Base-by-base conservation (phyloP, 108 stramenopile species). In the Nannochloropsis salina region DNA sequence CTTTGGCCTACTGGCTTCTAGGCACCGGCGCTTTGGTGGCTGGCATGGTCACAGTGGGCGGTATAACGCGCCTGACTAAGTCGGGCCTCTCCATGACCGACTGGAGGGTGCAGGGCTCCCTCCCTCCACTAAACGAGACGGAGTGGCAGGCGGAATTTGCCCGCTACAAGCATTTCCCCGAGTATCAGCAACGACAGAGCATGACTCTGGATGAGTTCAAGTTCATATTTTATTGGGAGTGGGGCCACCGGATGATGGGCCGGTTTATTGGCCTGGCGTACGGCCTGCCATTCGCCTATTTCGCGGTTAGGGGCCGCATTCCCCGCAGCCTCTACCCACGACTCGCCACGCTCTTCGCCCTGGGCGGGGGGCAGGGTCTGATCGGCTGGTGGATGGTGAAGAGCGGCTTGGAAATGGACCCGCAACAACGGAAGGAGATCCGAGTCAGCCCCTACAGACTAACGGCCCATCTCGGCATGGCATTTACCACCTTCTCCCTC, bases 321-420 rank as follows among this genome's bases (percentile, higher is more conserved):
- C 97, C 97, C 0, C 45, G 85, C 12, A 94, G 95, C 42, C 96
- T 96, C 86, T 93, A 95, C 86, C 89, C 90, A 8, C 90, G 94
- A 41, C 92, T 97, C 84, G 93, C 93, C 8, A 92, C 92, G 42
- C 89, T 98, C 42, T 91, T 96, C 81, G 95, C 94, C 83, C 94
- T 99, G 93, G 99, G 99, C 31, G 98, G 96, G 9, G 94, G 94
- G 5, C 98, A 99, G 91, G 99, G 99, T 2, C 87, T 98, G 80
- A 96, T 99, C 20, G 99, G 99, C 31, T 99, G 99, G 99, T 99
- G 99, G 99, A 99, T 99, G 99, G 99, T 99, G 74, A 95, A 96
- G 92, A 94, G 93, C 31, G 99, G 99, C 18, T 89, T 99, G 42
- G 96, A 96, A 42, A 80, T 97, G 82, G 96, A 97, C 89, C 94